phyloP scores from a whole-genome alignment of 108 stramenopile species.

The Pelagomonas calceolata region DNA sequence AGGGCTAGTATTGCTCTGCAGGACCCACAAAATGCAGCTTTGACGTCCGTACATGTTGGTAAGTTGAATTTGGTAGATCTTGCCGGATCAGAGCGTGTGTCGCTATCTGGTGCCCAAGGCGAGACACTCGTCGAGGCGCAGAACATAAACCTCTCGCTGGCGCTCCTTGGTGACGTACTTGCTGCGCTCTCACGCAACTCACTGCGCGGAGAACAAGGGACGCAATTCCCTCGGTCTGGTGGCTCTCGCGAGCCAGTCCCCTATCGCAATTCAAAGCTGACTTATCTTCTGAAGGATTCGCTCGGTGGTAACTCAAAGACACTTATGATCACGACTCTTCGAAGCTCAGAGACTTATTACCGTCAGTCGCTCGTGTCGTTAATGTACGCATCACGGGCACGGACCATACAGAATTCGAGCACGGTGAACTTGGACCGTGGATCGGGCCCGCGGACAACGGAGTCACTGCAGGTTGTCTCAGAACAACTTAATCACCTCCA shows the following conservation, averaged over 20 bases:
- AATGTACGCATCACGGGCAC: constrained; percentile 26
- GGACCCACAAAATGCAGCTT: constrained; percentile 1
- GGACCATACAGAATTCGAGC: constrained; percentile 15
- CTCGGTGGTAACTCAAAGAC: constrained; percentile 44
- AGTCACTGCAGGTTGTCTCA: constrained; percentile 1
- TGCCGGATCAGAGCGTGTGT: constrained; percentile 38
- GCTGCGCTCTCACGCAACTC: constrained; percentile 26
- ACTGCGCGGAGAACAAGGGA: background rate
- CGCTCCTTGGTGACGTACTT: constrained; percentile 39
- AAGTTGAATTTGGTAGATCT: constrained; percentile 55
- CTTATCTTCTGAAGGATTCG: constrained; percentile 41
- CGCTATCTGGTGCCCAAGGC: constrained; percentile 34
- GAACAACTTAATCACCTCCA: constrained; percentile 15
- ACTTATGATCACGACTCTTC: constrained; percentile 31
- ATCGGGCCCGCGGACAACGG: no score
- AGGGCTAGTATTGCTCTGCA: background rate
- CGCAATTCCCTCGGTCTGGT: background rate
- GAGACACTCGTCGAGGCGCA: constrained; percentile 28
- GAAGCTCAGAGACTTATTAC: background rate
- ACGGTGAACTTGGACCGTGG: constrained; percentile 15
- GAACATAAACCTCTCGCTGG: constrained; percentile 34
- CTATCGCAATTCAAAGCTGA: constrained; percentile 39
- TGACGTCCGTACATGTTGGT: constrained; percentile 42
- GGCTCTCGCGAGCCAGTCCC: constrained; percentile 7
- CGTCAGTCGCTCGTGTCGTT: constrained; percentile 20